Percentiles rank a stretch among this genome's conserved stretches.
Conservation (phyloP, 2,329 filamentous ascomycete genomes). For the Beauveria sp. region DNA sequence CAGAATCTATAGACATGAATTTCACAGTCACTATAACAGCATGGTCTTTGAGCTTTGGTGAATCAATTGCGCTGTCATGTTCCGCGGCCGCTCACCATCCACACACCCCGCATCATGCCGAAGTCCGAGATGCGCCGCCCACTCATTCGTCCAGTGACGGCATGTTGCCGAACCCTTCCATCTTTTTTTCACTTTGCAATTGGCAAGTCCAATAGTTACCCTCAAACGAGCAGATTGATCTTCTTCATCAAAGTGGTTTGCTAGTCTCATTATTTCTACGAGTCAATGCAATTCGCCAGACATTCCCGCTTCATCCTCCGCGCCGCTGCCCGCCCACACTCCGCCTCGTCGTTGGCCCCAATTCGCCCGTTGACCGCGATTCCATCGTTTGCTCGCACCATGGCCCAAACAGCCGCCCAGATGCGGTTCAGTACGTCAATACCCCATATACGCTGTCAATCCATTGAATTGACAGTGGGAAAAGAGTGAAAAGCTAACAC, state of each 20-base stretch:
- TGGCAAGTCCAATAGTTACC: too few relatives aligned
- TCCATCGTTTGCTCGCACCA: conserved; percentile 4
- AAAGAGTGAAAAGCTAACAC: background rate
- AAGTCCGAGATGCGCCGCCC: background rate
- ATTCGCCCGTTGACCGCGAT: background rate
- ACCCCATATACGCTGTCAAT: background rate
- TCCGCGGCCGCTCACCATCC: background rate
- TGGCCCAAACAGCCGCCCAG: conserved; percentile 15
- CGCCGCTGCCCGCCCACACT: background rate
- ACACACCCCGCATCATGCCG: background rate
- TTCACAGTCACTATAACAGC: background rate
- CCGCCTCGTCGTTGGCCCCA: background rate
- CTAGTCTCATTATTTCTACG: background rate
- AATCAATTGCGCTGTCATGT: background rate
- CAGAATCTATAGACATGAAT: background rate
- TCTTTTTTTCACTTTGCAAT: too few relatives aligned
- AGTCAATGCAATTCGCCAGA: background rate
- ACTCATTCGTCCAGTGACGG: background rate
- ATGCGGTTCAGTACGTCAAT: conserved; percentile 29
- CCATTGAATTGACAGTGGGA: too few relatives aligned
- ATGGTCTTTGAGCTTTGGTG: background rate
- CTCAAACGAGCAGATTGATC: background rate
- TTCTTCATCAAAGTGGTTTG: too few relatives aligned
- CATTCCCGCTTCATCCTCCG: background rate
- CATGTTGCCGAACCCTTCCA: background rate